phyloP scores from a whole-genome alignment of 257 asterid genomes.

The Lantana camara region DNA sequence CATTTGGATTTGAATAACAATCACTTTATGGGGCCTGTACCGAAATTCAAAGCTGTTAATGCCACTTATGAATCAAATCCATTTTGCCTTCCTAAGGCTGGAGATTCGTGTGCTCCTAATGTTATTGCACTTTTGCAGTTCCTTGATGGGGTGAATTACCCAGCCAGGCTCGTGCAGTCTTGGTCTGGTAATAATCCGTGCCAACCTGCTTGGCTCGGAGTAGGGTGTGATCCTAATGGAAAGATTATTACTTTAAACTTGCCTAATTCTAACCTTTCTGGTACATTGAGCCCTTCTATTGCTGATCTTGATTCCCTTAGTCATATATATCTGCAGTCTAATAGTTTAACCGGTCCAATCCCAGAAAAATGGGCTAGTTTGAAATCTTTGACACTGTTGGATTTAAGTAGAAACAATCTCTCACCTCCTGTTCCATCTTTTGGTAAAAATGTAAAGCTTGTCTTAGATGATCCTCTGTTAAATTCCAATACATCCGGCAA shows the following conservation, averaged over 20 bases:
- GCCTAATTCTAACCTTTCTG: slow-evolving; percentile 63
- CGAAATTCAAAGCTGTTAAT: slow-evolving; percentile 61
- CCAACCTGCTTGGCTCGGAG: slow-evolving; percentile 61
- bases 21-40: slow-evolving; percentile 78
- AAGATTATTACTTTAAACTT: slow-evolving; percentile 55
- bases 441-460: slow-evolving; percentile 42
- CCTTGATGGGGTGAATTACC: slow-evolving; percentile 78
- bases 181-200: slow-evolving; percentile 88
- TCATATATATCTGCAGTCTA: slow-evolving; percentile 52
- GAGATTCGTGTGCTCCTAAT: slow-evolving; percentile 56
- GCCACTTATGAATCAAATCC: slow-evolving; percentile 52
- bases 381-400: slow-evolving; percentile 58
- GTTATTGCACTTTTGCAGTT: slow-evolving; percentile 73
- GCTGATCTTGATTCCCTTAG: slow-evolving; percentile 64
- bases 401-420: slow-evolving; percentile 65
- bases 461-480: slow-evolving; percentile 46
- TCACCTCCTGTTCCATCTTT: slow-evolving; percentile 76
- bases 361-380: slow-evolving; percentile 66
- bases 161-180: slow-evolving; percentile 60
- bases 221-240: slow-evolving; percentile 55
- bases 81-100: slow-evolving; percentile 56
- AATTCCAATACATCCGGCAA: slow-evolving; percentile 28
- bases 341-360: slow-evolving; percentile 62
- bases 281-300: slow-evolving; percentile 67
- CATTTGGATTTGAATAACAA: slow-evolving; percentile 77